phyloP scores from a whole-genome alignment of 148 eudicot species.

The Vaccinium darrowii region DNA sequence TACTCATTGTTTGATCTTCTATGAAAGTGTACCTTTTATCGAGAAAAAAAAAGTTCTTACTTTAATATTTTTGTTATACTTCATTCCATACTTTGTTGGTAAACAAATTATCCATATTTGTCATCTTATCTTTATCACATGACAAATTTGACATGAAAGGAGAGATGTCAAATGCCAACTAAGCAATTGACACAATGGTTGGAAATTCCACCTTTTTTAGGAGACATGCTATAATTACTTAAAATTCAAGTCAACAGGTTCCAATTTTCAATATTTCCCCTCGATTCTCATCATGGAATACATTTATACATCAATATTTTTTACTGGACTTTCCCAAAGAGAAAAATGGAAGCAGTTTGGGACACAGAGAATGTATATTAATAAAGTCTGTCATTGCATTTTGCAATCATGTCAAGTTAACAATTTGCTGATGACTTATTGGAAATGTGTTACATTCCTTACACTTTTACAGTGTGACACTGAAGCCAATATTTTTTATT shows the following conservation, averaged over 20 bases:
- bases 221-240: neutral
- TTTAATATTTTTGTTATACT: neutral
- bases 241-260: neutral
- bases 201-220: neutral
- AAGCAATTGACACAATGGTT: neutral
- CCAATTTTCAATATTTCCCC: neutral
- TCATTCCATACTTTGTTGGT: neutral
- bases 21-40: too few relatives aligned
- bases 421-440: neutral
- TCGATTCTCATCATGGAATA: neutral
- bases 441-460: conserved; percentile 1
- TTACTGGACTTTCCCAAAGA: neutral
- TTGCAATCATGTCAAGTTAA: neutral
- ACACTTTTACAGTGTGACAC: neutral
- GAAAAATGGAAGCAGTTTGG: neutral
- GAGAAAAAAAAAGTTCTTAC: neutral
- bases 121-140: too few relatives aligned
- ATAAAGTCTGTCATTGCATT: neutral
- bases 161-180: neutral
- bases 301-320: neutral
- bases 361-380: neutral
- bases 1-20: too few relatives aligned
- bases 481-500: neutral
- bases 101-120: too few relatives aligned
- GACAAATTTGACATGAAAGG: neutral